A percentile compares a stretch with the other conserved stretches of the same genome.
These are phyloP conservation scores for Picochlorum sp. DNA, from an alignment of 139 green algal genomes.

Conservation along the genomic window DNA sequence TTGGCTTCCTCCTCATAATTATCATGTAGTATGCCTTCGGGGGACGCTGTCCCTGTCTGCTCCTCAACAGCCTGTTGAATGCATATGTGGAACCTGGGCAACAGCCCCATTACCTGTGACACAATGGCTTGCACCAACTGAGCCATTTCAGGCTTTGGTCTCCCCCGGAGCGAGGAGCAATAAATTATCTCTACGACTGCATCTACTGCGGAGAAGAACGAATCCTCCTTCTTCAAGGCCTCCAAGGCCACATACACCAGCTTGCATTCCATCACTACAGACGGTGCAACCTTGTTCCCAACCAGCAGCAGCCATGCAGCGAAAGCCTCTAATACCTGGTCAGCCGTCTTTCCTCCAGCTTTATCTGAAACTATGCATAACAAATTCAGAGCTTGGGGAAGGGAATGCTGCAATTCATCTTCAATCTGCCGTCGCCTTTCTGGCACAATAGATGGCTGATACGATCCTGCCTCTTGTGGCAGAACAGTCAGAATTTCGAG, in stretches of 20 bases:
- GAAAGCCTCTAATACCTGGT: constrained; percentile 62
- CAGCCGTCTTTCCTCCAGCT: neutral
- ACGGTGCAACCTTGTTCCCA: constrained; percentile 9
- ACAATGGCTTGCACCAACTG: constrained; percentile 66
- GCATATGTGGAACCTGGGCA: constrained; percentile 53
- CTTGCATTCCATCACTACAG: constrained; percentile 11
- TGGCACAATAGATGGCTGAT: constrained; percentile 61
- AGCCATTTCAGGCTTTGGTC: constrained; percentile 41
- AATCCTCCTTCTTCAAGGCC: constrained; percentile 39
- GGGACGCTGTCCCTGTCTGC: constrained; percentile 4
- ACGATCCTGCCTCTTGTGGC: constrained; percentile 70
- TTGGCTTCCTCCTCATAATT: constrained; percentile 80
- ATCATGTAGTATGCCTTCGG: constrained; percentile 17
- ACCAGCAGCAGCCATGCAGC: constrained; percentile 66
- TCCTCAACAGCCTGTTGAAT: constrained; percentile 29
- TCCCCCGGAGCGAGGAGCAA: constrained; percentile 17
- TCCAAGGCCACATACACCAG: constrained; percentile 57
- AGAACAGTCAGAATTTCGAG: constrained; percentile 83
- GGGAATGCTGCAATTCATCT: constrained; percentile 44
- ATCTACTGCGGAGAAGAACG: constrained; percentile 73
- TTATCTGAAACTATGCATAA: constrained; percentile 38
- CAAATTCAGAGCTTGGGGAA: constrained; percentile 48
- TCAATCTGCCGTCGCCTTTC: constrained; percentile 59
- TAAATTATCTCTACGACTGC: constrained; percentile 50
- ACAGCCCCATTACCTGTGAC: constrained; percentile 65